phyloP scores from a whole-genome alignment of 257 asterid species.

The Ehretia macrophylla region DNA sequence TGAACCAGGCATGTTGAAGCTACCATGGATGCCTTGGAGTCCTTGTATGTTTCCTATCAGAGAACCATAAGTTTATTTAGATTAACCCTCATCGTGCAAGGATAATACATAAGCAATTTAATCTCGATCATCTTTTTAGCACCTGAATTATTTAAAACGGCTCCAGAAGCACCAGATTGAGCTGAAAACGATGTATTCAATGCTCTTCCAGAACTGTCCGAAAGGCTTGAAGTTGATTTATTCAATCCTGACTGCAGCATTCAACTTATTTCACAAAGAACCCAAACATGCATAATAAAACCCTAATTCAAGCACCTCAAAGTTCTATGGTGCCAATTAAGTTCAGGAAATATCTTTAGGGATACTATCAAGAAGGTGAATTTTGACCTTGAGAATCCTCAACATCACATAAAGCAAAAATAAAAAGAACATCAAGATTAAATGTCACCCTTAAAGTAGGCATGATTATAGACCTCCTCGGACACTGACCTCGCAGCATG shows the following conservation, averaged over 20 bases:
- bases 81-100: not conserved
- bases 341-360: not conserved
- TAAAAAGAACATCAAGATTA: too few species aligned
- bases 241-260: slow-evolving; percentile 58
- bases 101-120: too few species aligned
- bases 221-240: slow-evolving; percentile 70
- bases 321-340: not conserved
- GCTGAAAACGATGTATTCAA: slow-evolving; percentile 60
- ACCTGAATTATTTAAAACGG: slow-evolving; percentile 70
- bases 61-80: not conserved
- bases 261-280: not conserved
- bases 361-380: too few species aligned
- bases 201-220: slow-evolving; percentile 61
- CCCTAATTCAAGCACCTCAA: not conserved
- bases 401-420: too few species aligned
- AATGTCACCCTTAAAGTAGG: too few species aligned
- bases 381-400: too few species aligned
- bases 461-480: too few species aligned
- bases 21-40: slow-evolving; percentile 64
- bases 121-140: slow-evolving; percentile 26
- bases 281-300: not conserved
- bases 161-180: slow-evolving; percentile 67
- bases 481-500: not conserved
- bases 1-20: slow-evolving; percentile 61
- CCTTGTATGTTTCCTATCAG: slow-evolving; percentile 69